phyloP scores from a whole-genome alignment of 2,329 filamentous ascomycete species.

The Aspergillus pseudoterreus region DNA sequence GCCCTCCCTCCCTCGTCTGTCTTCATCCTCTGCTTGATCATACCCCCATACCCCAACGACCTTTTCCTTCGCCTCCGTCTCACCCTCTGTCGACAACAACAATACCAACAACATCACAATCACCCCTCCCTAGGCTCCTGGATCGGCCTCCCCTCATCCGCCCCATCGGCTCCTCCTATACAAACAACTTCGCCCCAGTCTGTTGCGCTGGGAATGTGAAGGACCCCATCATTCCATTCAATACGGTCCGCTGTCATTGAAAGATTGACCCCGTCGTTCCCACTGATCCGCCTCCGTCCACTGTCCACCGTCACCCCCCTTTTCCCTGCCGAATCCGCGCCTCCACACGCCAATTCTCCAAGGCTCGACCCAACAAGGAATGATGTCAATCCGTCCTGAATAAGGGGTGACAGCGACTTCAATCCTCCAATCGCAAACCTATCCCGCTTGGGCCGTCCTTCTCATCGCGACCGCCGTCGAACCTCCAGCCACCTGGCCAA shows the following conservation, averaged over 20 bases:
- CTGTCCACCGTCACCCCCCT: constrained; percentile 7
- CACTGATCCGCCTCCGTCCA: constrained; percentile 13
- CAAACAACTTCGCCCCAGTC: too few relatives aligned
- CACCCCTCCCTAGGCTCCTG: not conserved
- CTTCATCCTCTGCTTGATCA: too few relatives aligned
- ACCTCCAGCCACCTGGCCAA: not conserved
- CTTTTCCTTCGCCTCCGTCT: not conserved
- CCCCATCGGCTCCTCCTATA: not conserved
- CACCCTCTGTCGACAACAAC: not conserved
- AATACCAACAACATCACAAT: not conserved
- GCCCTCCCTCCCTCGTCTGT: not conserved
- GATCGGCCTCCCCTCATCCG: not conserved
- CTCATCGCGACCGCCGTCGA: not conserved
- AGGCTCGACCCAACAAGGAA: not conserved
- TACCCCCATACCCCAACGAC: too few relatives aligned
- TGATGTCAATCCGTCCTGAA: not conserved
- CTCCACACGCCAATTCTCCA: constrained; percentile 5
- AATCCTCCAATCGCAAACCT: not conserved
- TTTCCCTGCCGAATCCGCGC: constrained; percentile 12
- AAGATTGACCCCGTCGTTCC: constrained; percentile 1
- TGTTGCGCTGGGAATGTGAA: not conserved
- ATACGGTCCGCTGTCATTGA: not conserved
- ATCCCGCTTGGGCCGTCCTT: not conserved
- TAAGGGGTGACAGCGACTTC: not conserved
- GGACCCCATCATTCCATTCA: not conserved